A percentile compares a stretch with the other conserved stretches of the same genome.
Conservation (phyloP, 2,329 filamentous ascomycete species). For the Coniochaeta ligniaria region DNA sequence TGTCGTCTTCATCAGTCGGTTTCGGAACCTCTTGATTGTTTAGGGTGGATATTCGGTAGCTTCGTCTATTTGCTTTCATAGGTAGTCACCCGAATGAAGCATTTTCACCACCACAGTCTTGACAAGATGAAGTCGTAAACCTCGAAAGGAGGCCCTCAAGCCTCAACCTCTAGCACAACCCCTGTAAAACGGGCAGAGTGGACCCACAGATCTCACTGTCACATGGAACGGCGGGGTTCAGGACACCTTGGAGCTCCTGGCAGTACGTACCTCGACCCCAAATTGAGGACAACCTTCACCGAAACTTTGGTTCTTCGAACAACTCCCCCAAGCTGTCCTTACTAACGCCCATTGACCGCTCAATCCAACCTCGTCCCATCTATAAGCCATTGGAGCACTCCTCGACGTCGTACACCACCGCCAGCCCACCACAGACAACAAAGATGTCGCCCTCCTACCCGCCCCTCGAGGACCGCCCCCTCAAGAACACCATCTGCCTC, state of each 20-base stretch:
- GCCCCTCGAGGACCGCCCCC: slow-evolving; percentile 71
- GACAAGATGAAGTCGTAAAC: too few relatives aligned
- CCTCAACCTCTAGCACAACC: not conserved
- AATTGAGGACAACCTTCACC: not conserved
- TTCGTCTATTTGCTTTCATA: too few relatives aligned
- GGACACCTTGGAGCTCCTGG: not conserved
- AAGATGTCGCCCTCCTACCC: slow-evolving; percentile 52
- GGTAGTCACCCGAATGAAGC: too few relatives aligned
- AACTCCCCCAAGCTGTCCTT: not conserved
- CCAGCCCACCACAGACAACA: not conserved
- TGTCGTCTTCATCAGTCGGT: too few relatives aligned
- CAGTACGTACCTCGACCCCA: not conserved
- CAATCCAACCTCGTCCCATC: not conserved
- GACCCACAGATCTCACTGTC: not conserved
- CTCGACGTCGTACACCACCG: not conserved
- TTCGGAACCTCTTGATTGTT: too few relatives aligned
- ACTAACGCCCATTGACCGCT: not conserved
- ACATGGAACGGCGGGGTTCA: not conserved
- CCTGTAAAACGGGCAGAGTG: not conserved
- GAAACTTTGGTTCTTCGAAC: not conserved
- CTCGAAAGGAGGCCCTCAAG: too few relatives aligned
- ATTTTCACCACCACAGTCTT: too few relatives aligned
- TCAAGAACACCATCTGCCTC: slow-evolving; percentile 89
- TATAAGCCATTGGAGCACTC: not conserved
- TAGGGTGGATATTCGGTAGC: too few relatives aligned